Conservation (phyloP, 2,329 filamentous ascomycete species). For the Arthroderma uncinatum region DNA sequence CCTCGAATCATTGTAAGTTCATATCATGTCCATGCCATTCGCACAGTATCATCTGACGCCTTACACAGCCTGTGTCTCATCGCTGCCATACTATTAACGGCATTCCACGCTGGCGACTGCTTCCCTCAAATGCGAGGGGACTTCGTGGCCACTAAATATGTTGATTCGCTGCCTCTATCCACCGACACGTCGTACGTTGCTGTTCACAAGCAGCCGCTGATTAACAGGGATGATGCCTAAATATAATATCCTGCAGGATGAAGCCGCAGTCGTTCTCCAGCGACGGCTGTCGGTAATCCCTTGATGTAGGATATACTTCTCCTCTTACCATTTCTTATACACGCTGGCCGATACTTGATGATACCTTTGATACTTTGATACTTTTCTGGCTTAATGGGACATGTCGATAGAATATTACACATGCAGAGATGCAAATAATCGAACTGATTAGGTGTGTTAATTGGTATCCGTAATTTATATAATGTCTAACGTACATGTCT, state of each 20-base stretch:
- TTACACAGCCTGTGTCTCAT: slow-evolving; percentile 38
- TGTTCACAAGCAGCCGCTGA: slow-evolving; percentile 2
- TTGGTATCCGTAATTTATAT: not conserved
- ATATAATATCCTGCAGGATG: too few relatives aligned
- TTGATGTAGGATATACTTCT: too few relatives aligned
- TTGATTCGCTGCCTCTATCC: not conserved
- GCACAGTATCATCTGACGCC: not conserved
- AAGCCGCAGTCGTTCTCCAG: too few relatives aligned
- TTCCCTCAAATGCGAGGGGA: slow-evolving; percentile 37
- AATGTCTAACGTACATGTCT: not conserved
- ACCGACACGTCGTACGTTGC: not conserved
- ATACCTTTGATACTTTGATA: too few relatives aligned
- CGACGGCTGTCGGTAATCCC: too few relatives aligned
- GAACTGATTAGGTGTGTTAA: too few relatives aligned
- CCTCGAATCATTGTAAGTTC: slow-evolving; percentile 39
- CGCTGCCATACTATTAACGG: slow-evolving; percentile 40
- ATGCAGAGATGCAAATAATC: too few relatives aligned
- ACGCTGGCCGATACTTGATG: too few relatives aligned
- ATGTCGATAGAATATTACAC: too few relatives aligned
- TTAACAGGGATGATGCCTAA: not conserved
- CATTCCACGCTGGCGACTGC: slow-evolving; percentile 44
- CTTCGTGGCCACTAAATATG: not conserved
- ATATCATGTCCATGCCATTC: not conserved
- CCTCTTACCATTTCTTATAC: too few relatives aligned
- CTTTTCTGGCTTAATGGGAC: too few relatives aligned